Base-by-base conservation (phyloP, 805 yeast genomes). In the Saccharomyces eubayanus region DNA sequence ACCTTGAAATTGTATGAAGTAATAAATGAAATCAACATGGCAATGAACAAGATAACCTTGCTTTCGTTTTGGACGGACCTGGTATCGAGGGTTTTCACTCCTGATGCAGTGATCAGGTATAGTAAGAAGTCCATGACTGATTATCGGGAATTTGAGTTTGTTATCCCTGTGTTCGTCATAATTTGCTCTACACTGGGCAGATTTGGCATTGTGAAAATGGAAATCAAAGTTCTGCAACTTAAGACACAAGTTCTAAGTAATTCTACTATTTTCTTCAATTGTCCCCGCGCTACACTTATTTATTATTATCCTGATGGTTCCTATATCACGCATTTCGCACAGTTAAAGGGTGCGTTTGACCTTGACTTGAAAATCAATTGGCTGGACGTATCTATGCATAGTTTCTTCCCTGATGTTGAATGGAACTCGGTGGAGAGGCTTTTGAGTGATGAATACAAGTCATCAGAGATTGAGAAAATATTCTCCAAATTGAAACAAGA, bases 251-350 rank as follows among this genome's bases (percentile, higher is more conserved):
- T 78, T 1, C 64, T 82, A 49, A 75, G 81, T 3, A 75, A 79
- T 56, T 83, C 83, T 0, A 74, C 78, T 5, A 77, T 82, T 0
- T 74, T 77, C 51, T 66, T 84, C 31, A 84, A 81, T 45, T 77
- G 83, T 49, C 74, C 81, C 11, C 71, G 80, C 47, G 72, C 78
- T 36, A 70, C 78, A 1, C 67, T 78, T 48, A 72, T 78, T 16
- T 78, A 76, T 58, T 74, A 78, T 66, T 87, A 82, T 63, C 68
- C 72, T 1, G 96, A 88, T 68, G 95, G 94, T 0, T 83, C 91
- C 2, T 77, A 77, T 59, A 81, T 87, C 8, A 77, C 80, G 9
- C 78, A 84, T 49, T 74, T 75, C 54, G 88, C 92, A 0, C 80
- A 79, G 20, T 69, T 84, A 46, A 81, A 82, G 57, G 80, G 87